Evolutionary conservation across 1,284 basidiomycete species (phyloP).

Genomic region (Puccinia coronata): DNA sequence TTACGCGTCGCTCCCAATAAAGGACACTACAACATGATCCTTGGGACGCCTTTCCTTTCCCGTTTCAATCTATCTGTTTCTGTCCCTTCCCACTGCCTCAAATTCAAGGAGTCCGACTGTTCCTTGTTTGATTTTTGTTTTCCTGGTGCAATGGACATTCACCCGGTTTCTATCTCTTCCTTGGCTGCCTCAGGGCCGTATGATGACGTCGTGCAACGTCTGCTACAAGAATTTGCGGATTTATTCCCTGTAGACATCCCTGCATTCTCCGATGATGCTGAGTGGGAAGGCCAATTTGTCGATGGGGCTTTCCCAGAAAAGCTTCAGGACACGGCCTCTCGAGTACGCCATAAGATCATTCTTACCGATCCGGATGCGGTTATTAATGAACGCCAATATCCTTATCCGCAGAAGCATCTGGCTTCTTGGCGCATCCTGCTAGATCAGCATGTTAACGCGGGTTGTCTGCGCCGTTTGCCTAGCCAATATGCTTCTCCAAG

Average conservation of each 20-base stretch:
- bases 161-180: neutral
- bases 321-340: neutral
- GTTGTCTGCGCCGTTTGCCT: neutral
- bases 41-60: slow-evolving; percentile 7
- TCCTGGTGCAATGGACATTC: neutral
- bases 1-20: neutral
- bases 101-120: neutral
- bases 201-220: neutral
- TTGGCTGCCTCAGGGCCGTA: neutral
- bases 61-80: neutral
- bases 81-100: neutral
- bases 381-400: neutral
- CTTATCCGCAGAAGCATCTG: neutral
- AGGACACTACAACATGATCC: neutral
- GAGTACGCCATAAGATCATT: neutral
- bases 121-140: neutral
- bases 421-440: neutral
- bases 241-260: slow-evolving; percentile 10
- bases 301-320: neutral
- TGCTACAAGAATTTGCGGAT: neutral
- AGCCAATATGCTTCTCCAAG: slow-evolving; percentile 24
- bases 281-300: neutral
- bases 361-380: neutral
- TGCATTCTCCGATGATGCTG: neutral
- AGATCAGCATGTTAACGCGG: neutral